Conservation (phyloP, 1,284 basidiomycete species). For the Sporisorium iseilematis-ciliati region DNA sequence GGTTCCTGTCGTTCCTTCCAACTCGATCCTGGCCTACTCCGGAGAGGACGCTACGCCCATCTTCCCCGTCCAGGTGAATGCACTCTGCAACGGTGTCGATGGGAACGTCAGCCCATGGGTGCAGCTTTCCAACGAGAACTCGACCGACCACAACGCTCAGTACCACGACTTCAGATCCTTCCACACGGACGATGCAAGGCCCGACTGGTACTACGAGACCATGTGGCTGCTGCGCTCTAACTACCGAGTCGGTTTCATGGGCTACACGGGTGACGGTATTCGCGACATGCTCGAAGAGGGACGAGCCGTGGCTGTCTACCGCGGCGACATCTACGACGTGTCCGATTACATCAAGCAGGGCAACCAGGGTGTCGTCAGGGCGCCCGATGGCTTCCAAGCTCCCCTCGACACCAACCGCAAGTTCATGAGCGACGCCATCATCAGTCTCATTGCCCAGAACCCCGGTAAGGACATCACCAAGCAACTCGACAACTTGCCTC, state of each 20-base stretch:
- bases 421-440: conserved; percentile 82
- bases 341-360: conserved; percentile 76
- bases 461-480: conserved; percentile 89
- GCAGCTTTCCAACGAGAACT: conserved; percentile 82
- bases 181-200: conserved; percentile 84
- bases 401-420: conserved; percentile 74
- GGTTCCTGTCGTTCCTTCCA: conserved; percentile 81
- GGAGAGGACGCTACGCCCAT: conserved; percentile 81
- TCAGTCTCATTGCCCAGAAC: conserved; percentile 84
- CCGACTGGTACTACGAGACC: conserved; percentile 96
- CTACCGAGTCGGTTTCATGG: conserved; percentile 88
- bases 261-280: conserved; percentile 84
- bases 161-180: conserved; percentile 92
- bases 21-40: conserved; percentile 84
- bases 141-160: conserved; percentile 78
- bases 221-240: conserved; percentile 81
- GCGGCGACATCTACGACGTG: conserved; percentile 88
- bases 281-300: conserved; percentile 76
- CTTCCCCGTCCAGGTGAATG: conserved; percentile 97
- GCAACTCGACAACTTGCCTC: conserved; percentile 76
- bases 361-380: conserved; percentile 70
- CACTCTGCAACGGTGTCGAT: conserved; percentile 87
- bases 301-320: conserved; percentile 83
- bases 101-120: conserved; percentile 88
- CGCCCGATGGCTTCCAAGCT: conserved; percentile 77